Conservation (phyloP, 2,329 filamentous ascomycete genomes). For the Ascocoryne sarcoides region DNA sequence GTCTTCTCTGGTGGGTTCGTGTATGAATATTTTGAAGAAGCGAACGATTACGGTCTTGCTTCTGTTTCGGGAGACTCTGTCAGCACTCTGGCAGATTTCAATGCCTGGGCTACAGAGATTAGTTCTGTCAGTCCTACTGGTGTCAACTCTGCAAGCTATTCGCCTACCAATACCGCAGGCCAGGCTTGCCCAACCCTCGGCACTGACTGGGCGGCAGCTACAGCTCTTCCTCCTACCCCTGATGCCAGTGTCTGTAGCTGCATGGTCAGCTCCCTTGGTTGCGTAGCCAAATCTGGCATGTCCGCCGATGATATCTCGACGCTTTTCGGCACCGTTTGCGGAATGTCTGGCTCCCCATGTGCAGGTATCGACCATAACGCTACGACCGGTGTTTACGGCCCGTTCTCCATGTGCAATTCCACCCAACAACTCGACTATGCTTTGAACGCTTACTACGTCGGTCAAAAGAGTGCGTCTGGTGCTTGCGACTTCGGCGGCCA, state of each 20-base stretch:
- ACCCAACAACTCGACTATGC: slow-evolving; percentile 64
- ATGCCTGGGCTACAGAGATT: slow-evolving; percentile 46
- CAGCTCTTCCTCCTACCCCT: slow-evolving; percentile 68
- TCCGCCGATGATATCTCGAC: slow-evolving; percentile 48
- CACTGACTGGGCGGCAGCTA: slow-evolving; percentile 37
- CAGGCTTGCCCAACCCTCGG: slow-evolving; percentile 21
- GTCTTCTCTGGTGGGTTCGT: slow-evolving; percentile 94
- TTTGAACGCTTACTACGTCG: slow-evolving; percentile 52
- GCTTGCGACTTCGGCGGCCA: slow-evolving; percentile 66
- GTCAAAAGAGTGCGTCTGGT: slow-evolving; percentile 30
- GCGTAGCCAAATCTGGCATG: slow-evolving; percentile 52
- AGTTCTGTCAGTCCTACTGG: slow-evolving; percentile 45
- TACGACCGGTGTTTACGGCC: slow-evolving; percentile 59
- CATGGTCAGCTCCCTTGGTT: slow-evolving; percentile 67
- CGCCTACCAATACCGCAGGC: slow-evolving; percentile 30
- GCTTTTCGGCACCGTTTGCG: slow-evolving; percentile 48
- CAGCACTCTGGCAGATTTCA: slow-evolving; percentile 57
- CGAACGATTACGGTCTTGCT: slow-evolving; percentile 62
- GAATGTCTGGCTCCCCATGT: slow-evolving; percentile 35
- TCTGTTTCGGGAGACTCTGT: slow-evolving; percentile 41
- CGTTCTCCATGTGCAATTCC: slow-evolving; percentile 66
- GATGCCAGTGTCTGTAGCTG: slow-evolving; percentile 72
- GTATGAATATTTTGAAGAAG: slow-evolving; percentile 94
- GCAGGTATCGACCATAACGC: slow-evolving; percentile 38
- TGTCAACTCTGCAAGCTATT: slow-evolving; percentile 56